Conservation (phyloP, 345 rosid genomes). For the Gossypium rotundifolium region DNA sequence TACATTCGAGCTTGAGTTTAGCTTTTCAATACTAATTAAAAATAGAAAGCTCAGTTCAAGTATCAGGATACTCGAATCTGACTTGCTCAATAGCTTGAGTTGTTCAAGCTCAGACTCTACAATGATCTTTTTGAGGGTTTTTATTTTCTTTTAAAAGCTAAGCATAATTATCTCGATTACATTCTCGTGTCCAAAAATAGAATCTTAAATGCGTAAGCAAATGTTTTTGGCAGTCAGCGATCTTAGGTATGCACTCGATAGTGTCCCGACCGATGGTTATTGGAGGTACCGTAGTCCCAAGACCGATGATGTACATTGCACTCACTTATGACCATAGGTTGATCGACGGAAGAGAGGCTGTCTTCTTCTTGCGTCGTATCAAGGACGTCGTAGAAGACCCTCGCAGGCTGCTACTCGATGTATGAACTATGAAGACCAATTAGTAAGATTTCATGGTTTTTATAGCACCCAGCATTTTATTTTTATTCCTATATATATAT, state of each 20-base stretch:
- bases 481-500: background rate
- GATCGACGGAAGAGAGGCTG: conserved; percentile 94
- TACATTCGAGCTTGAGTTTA: background rate
- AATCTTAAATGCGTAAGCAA: background rate
- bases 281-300: conserved; percentile 56
- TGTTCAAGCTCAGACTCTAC: background rate
- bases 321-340: conserved; percentile 82
- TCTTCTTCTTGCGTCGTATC: conserved; percentile 75
- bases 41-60: background rate
- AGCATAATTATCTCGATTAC: background rate
- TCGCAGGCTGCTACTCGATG: conserved; percentile 70
- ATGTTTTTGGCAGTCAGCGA: conserved; percentile 56
- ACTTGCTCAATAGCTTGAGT: background rate
- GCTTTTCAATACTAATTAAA: background rate
- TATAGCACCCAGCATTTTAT: background rate
- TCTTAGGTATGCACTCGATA: conserved; percentile 87
- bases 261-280: conserved; percentile 82
- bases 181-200: background rate
- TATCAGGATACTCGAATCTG: background rate
- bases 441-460: background rate
- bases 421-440: conserved; percentile 26
- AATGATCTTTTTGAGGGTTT: background rate
- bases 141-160: background rate
- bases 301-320: conserved; percentile 94
- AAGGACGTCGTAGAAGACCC: conserved; percentile 90